Percentiles rank a stretch among this genome's conserved stretches.
Conservation (phyloP, 176 grass and related monocot species). For the Urochloa ruziziensis region DNA sequence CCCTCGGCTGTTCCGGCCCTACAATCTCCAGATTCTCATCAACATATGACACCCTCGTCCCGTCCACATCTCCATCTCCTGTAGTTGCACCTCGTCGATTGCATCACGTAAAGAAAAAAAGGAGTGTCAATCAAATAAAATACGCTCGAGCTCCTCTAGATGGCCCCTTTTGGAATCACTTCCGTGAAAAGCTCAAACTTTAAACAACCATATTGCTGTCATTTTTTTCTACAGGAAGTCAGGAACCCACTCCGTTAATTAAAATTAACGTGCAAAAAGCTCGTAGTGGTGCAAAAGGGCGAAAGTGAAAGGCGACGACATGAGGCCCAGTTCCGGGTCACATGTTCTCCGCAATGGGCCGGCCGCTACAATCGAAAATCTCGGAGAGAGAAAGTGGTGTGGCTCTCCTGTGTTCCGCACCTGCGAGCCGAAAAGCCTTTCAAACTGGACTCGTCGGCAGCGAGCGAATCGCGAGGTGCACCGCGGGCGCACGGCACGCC, state of each 20-base stretch:
- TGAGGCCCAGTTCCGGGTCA: background rate
- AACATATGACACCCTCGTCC: background rate
- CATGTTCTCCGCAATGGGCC: conserved; percentile 16
- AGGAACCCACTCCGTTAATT: background rate
- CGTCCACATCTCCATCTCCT: background rate
- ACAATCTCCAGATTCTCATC: background rate
- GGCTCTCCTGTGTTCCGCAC: background rate
- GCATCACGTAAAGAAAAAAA: background rate
- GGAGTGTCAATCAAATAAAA: background rate
- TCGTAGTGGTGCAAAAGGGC: background rate
- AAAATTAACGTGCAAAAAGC: background rate
- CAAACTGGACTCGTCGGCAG: background rate
- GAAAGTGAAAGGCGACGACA: conserved; percentile 4
- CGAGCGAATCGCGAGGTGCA: background rate
- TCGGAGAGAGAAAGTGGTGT: background rate
- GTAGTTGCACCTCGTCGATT: background rate
- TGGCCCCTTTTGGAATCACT: background rate
- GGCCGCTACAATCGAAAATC: background rate
- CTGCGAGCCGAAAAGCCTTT: background rate
- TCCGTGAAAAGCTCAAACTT: background rate
- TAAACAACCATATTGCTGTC: background rate
- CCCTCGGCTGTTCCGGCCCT: background rate
- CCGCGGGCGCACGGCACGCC: background rate
- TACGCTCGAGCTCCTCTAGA: background rate
- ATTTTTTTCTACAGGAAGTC: background rate